A percentile compares a stretch with the other conserved stretches of the same genome.
These are phyloP conservation scores for Fusarium transvaalense DNA, from an alignment of 2,329 filamentous ascomycete genomes.

Conservation along the genomic window DNA sequence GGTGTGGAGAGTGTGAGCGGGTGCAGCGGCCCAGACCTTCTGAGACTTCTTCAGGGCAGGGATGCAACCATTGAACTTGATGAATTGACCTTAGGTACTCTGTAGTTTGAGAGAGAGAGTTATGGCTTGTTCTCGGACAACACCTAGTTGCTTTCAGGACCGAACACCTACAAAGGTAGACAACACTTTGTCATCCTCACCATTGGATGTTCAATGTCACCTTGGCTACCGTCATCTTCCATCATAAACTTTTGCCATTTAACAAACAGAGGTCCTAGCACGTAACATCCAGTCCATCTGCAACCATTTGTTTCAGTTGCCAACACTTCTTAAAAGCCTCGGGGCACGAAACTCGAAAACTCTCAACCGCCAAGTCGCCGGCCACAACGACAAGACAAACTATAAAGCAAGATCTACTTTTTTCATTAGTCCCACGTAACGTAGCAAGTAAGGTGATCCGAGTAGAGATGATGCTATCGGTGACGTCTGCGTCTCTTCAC, in stretches of 20 bases:
- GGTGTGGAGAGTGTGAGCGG: constrained; percentile 32
- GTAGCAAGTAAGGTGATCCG: constrained; percentile 4
- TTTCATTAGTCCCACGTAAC: constrained; percentile 6
- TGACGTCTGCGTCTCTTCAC: constrained; percentile 36
- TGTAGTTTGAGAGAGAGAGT: too few relatives aligned
- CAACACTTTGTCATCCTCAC: neutral
- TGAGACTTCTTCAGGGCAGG: constrained; percentile 28
- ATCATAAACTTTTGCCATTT: neutral
- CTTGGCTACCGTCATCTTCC: constrained; percentile 12
- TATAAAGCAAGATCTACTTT: constrained; percentile 4
- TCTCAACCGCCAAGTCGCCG: constrained; percentile 30
- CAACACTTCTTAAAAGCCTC: neutral
- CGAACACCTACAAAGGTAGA: constrained; percentile 2
- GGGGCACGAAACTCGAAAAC: constrained; percentile 33
- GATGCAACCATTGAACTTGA: neutral
- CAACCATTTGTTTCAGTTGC: constrained; percentile 10
- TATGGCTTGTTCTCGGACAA: constrained; percentile 12
- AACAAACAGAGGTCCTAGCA: constrained; percentile 9
- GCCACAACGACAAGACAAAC: constrained; percentile 3
- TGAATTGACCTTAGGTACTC: too few relatives aligned
- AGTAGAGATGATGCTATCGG: neutral
- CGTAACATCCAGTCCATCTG: constrained; percentile 2
- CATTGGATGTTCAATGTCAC: neutral
- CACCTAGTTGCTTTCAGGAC: constrained; percentile 9
- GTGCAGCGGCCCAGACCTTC: constrained; percentile 37